Percentiles rank a stretch among this genome's conserved stretches.
phyloP scores from a whole-genome alignment of 164 flowering plant genomes.

The Amborella trichopoda region DNA sequence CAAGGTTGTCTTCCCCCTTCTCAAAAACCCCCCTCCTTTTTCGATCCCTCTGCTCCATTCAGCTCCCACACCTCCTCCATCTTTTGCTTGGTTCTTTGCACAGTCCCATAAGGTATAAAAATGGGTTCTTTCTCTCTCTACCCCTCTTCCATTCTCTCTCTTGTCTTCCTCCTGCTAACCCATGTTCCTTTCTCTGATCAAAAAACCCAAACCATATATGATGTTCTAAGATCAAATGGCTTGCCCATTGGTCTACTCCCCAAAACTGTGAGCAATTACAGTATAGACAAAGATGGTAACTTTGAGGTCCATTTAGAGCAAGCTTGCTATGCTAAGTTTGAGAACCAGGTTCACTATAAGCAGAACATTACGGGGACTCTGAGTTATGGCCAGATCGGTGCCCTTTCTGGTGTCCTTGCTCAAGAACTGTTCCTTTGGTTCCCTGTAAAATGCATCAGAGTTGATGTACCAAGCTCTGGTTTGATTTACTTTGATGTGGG shows the following conservation, averaged over 20 bases:
- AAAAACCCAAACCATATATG: constrained; percentile 17
- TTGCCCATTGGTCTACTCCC: constrained; percentile 33
- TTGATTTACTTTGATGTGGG: constrained; percentile 40
- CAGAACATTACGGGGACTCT: constrained; percentile 25
- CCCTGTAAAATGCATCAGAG: constrained; percentile 33
- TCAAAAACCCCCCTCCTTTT: not conserved
- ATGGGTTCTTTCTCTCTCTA: not conserved
- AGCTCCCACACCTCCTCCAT: not conserved
- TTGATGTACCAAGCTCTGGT: constrained; percentile 40
- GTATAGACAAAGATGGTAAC: constrained; percentile 15
- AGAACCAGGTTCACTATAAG: constrained; percentile 29
- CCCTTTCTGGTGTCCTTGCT: constrained; percentile 26
- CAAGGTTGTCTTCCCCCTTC: constrained; percentile 14
- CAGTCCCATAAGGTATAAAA: not conserved
- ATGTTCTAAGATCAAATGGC: constrained; percentile 19
- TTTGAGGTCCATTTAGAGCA: constrained; percentile 27
- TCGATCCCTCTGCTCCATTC: not conserved
- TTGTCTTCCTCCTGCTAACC: not conserved
- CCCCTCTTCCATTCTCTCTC: not conserved
- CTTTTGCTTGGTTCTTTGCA: too few relatives aligned
- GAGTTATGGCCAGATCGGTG: constrained; percentile 31
- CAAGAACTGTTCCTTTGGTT: constrained; percentile 42
- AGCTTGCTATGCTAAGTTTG: constrained; percentile 33
- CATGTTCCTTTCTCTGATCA: not conserved
- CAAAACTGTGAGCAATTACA: constrained; percentile 25